Evolutionary conservation across 2,329 filamentous ascomycete genomes (phyloP).

Genomic region (Magnaporthales sp.): DNA sequence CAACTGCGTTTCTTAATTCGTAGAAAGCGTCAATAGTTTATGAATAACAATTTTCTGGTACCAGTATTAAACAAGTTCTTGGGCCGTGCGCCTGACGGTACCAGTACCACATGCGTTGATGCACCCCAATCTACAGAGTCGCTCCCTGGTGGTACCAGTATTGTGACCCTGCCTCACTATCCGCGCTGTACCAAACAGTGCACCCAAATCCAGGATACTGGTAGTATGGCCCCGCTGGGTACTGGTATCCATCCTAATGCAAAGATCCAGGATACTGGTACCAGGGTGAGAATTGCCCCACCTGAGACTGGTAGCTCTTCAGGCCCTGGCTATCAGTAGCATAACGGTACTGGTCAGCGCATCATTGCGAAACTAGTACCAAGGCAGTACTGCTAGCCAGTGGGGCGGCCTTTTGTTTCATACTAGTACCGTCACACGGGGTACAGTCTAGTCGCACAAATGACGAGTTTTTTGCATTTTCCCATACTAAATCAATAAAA

Average conservation of each 20-base stretch:
- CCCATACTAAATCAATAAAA: too few species aligned
- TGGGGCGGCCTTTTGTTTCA: background rate
- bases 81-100: background rate
- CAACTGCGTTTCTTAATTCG: background rate
- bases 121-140: too few species aligned
- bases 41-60: background rate
- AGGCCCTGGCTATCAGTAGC: background rate
- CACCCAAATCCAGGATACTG: background rate
- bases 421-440: background rate
- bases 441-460: too few species aligned
- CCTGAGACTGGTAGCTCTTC: background rate
- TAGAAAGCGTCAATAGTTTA: background rate
- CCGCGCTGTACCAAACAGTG: background rate
- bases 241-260: background rate
- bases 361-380: background rate
- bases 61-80: background rate
- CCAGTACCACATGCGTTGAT: background rate
- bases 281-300: background rate
- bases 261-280: background rate
- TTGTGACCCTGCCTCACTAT: too few species aligned
- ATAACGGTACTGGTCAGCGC: background rate
- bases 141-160: too few species aligned
- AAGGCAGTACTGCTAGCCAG: background rate
- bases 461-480: too few species aligned
- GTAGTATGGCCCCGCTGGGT: background rate